Conservation (phyloP, 2,329 filamentous ascomycete species). For the Penicillium sp. region DNA sequence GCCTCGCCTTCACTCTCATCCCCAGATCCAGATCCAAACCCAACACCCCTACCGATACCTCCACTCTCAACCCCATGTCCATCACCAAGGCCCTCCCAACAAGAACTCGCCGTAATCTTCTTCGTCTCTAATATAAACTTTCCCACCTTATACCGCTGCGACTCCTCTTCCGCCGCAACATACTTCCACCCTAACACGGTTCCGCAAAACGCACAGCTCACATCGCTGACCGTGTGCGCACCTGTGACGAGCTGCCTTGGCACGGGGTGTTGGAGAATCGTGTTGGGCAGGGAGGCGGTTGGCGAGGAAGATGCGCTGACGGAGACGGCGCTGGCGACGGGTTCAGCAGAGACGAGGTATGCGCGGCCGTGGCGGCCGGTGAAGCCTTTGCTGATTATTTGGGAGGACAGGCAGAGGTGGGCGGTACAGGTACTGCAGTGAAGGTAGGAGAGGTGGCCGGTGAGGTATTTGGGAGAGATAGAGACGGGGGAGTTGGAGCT, state of each 20-base stretch:
- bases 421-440: conserved; percentile 63
- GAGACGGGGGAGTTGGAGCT: conserved; percentile 9
- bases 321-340: conserved; percentile 36
- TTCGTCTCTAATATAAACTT: conserved; percentile 68
- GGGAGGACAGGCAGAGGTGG: conserved; percentile 61
- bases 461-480: conserved; percentile 43
- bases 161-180: conserved; percentile 63
- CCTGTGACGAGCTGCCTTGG: conserved; percentile 65
- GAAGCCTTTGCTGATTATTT: conserved; percentile 68
- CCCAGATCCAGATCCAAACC: background rate
- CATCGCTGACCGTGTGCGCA: conserved; percentile 64
- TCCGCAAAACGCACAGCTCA: conserved; percentile 61
- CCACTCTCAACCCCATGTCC: background rate
- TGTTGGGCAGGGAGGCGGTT: conserved; percentile 59
- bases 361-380: conserved; percentile 67
- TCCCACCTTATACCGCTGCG: conserved; percentile 67
- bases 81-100: conserved; percentile 53
- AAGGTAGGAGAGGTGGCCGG: conserved; percentile 57
- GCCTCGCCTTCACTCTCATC: background rate
- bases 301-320: conserved; percentile 34
- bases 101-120: conserved; percentile 53
- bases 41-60: background rate
- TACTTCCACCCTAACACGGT: conserved; percentile 67
- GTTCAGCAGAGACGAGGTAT: conserved; percentile 60
- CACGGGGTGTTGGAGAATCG: conserved; percentile 59